phyloP scores from a whole-genome alignment of 2,329 filamentous ascomycete species.

The Cryoendolithus antarcticus region DNA sequence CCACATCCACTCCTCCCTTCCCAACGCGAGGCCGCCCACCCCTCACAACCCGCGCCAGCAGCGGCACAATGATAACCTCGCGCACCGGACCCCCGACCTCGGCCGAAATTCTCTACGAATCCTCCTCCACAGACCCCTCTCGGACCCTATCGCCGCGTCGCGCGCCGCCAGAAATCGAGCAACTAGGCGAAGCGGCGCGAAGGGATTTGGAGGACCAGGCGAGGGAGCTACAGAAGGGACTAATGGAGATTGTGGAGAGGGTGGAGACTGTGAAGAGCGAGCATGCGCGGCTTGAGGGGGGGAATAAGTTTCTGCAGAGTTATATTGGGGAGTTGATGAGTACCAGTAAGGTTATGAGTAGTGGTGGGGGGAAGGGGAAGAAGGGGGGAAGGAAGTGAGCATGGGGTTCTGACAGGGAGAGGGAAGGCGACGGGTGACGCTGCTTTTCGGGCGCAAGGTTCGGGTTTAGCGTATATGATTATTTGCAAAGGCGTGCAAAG shows the following conservation, averaged over 20 bases:
- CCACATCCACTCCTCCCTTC: no score
- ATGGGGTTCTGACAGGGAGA: no score
- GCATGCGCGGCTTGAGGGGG: constrained; percentile 90
- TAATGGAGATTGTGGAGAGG: constrained; percentile 79
- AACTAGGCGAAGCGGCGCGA: constrained; percentile 70
- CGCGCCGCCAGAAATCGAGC: constrained; percentile 82
- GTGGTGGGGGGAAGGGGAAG: constrained; percentile 40
- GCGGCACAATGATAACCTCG: constrained; percentile 67
- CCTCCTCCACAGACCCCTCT: constrained; percentile 54
- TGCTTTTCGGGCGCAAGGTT: no score
- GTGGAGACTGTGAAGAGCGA: constrained; percentile 91
- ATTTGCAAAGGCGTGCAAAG: no score
- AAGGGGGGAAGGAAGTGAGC: neutral
- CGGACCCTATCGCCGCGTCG: constrained; percentile 87
- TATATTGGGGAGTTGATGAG: constrained; percentile 74
- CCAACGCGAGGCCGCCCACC: no score
- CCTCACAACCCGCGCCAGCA: constrained; percentile 60
- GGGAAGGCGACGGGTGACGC: no score
- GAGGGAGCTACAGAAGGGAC: constrained; percentile 73
- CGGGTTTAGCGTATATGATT: no score
- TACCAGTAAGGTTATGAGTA: constrained; percentile 47
- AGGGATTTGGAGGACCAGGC: constrained; percentile 61
- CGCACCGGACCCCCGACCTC: constrained; percentile 47
- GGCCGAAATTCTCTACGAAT: constrained; percentile 51
- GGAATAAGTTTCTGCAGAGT: constrained; percentile 87